Percentiles rank a stretch among this genome's conserved stretches.
Evolutionary conservation across 2,329 filamentous ascomycete genomes (phyloP).

Genomic region (Aquanectria penicillioides): DNA sequence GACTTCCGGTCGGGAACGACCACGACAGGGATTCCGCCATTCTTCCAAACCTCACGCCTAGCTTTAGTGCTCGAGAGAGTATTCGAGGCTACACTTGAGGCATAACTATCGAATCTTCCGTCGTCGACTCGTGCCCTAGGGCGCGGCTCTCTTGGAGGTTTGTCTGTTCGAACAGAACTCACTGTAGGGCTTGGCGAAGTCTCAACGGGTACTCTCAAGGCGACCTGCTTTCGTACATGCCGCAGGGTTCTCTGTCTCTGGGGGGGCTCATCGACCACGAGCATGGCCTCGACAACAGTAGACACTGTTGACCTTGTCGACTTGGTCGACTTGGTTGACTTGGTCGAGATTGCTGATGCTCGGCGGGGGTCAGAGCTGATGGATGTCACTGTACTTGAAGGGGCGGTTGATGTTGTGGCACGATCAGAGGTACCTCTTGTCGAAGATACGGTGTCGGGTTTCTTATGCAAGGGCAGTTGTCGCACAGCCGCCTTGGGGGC

Average conservation of each 20-base stretch:
- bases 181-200: constrained; percentile 20
- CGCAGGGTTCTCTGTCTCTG: constrained; percentile 65
- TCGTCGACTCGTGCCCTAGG: constrained; percentile 41
- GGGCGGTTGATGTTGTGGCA: constrained; percentile 40
- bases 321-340: constrained; percentile 57
- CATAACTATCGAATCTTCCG: constrained; percentile 57
- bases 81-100: constrained; percentile 59
- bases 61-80: constrained; percentile 65
- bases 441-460: constrained; percentile 39
- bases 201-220: constrained; percentile 57
- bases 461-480: constrained; percentile 57
- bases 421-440: constrained; percentile 38
- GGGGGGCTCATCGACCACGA: constrained; percentile 58
- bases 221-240: constrained; percentile 67
- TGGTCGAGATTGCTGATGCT: constrained; percentile 64
- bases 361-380: constrained; percentile 57
- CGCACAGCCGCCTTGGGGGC: constrained; percentile 62
- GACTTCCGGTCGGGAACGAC: constrained; percentile 69
- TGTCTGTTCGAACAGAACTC: constrained; percentile 24
- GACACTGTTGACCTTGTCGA: constrained; percentile 62
- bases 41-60: constrained; percentile 68
- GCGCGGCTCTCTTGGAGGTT: constrained; percentile 41
- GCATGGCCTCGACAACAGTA: constrained; percentile 66
- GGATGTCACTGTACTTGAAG: constrained; percentile 52
- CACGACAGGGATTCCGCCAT: constrained; percentile 69